Evolutionary conservation across 768 basidiomycete genomes (phyloP).

Genomic region (Boletus fagicola): DNA sequence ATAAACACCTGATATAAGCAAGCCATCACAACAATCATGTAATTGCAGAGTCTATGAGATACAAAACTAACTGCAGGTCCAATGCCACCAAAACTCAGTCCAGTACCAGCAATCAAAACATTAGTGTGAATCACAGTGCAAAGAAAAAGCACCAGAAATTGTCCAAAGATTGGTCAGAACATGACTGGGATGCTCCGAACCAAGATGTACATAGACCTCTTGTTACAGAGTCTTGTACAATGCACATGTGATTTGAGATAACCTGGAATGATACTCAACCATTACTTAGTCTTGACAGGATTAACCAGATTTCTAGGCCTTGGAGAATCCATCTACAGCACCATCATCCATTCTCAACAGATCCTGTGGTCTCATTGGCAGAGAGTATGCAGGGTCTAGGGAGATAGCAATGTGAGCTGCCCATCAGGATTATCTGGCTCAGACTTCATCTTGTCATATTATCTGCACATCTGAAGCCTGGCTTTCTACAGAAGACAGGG

Average conservation of each 20-base stretch:
- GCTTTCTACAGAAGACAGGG: background rate
- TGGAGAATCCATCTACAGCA: constrained; percentile 4
- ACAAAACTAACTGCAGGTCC: too few species aligned
- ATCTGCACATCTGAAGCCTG: background rate
- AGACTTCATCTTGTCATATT: background rate
- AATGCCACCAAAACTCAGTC: too few species aligned
- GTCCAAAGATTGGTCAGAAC: constrained; percentile 27
- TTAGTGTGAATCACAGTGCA: background rate
- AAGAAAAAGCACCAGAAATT: constrained; percentile 16
- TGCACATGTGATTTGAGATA: constrained; percentile 12
- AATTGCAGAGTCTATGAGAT: too few species aligned
- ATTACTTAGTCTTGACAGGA: too few species aligned
- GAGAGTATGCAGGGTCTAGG: constrained; percentile 23
- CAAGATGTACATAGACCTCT: constrained; percentile 22
- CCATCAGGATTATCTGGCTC: background rate
- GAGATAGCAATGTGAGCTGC: constrained; percentile 6
- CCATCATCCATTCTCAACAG: background rate
- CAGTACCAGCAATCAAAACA: too few species aligned
- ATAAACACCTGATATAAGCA: too few species aligned
- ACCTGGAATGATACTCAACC: background rate
- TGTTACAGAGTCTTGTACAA: constrained; percentile 30
- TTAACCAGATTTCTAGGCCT: constrained; percentile 1
- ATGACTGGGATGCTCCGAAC: constrained; percentile 26
- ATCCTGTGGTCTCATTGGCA: constrained; percentile 11
- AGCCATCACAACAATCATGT: too few species aligned